Conservation (phyloP, 2,329 filamentous ascomycete genomes). For the Paramyrothecium roridum region DNA sequence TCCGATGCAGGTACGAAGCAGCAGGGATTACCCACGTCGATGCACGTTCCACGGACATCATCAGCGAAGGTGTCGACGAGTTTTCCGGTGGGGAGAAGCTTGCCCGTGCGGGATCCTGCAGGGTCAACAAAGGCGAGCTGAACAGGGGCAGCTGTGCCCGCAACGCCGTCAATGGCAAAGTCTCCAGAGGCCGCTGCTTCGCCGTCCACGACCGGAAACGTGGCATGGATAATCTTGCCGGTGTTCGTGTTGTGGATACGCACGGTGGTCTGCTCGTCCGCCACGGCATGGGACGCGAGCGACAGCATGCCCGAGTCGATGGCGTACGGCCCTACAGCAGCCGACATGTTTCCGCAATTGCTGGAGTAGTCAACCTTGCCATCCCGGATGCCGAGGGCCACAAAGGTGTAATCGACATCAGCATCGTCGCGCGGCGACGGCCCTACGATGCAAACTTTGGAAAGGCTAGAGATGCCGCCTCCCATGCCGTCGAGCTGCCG, state of each 20-base stretch:
- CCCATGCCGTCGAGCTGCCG: slow-evolving; percentile 69
- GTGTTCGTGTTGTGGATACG: slow-evolving; percentile 68
- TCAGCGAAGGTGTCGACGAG: slow-evolving; percentile 42
- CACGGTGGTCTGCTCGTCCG: slow-evolving; percentile 36
- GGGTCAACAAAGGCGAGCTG: slow-evolving; percentile 57
- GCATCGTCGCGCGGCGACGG: slow-evolving; percentile 28
- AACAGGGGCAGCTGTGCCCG: slow-evolving; percentile 51
- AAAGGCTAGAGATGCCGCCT: slow-evolving; percentile 62
- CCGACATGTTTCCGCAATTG: slow-evolving; percentile 68
- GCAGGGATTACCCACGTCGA: slow-evolving; percentile 58
- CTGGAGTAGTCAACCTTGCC: slow-evolving; percentile 57
- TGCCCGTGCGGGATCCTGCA: slow-evolving; percentile 56
- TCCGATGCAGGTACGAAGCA: slow-evolving; percentile 53
- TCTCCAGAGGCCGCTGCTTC: slow-evolving; percentile 34
- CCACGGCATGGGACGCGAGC: not conserved
- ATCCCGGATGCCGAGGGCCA: slow-evolving; percentile 59
- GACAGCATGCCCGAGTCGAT: slow-evolving; percentile 49
- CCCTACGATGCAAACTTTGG: slow-evolving; percentile 64
- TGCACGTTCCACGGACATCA: slow-evolving; percentile 45
- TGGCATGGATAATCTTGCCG: slow-evolving; percentile 53
- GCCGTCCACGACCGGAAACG: slow-evolving; percentile 44
- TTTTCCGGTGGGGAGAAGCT: slow-evolving; percentile 41
- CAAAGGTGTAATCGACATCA: slow-evolving; percentile 51
- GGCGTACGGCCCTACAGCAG: slow-evolving; percentile 61
- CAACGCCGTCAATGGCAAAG: slow-evolving; percentile 60